Base-by-base conservation (phyloP, 139 green algal genomes). In the Tetradesmus lagerheimii region DNA sequence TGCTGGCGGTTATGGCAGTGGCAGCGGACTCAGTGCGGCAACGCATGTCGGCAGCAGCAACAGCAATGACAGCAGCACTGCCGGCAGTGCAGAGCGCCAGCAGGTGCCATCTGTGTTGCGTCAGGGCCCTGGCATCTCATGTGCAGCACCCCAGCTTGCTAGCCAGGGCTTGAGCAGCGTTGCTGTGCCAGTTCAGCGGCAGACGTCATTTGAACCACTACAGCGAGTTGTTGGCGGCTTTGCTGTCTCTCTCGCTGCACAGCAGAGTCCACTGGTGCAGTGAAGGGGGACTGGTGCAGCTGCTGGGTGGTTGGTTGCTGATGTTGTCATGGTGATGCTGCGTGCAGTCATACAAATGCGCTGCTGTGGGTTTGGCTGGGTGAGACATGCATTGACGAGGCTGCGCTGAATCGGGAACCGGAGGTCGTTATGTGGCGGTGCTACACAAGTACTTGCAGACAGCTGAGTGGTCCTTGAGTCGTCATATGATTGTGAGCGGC, bases 191-290 rank as follows among this genome's bases (percentile, higher is more conserved):
- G 57, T 71, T 20, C 57, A 71, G 57, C 57, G 57, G 57, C 57
- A 71, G 34, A 29, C 16, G 75, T 53, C 50, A 23, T 87, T 77
- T 87, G 83, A 88, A 38, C 83, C 83, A 1, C 37, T 64, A 27
- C 45, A 38, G 64, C 71, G 83, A 4, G 83, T 88, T 31, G 83
- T 88, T n/a, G 83, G 83, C 18, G 83, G 83, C 38, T 88, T 88
- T 80, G 83, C 79, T 85, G 81, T 27, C n/a, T 87, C 81, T 0
- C 8, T 78, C 2, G 38, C 80, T 27, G 43, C 41, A 45, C 27
- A 62, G 35, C 80, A 85, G 38, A 66, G 39, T 4, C 27, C 41
- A 20, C 23, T 41, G 47, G 47, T 50, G 38, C 80, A 86, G 45
- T 86, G 47, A 43, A 0, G 8, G 3, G 4, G 2, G 23, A 5